phyloP scores from a whole-genome alignment of 2,329 filamentous ascomycete genomes.

The Hypoxylon sp. region DNA sequence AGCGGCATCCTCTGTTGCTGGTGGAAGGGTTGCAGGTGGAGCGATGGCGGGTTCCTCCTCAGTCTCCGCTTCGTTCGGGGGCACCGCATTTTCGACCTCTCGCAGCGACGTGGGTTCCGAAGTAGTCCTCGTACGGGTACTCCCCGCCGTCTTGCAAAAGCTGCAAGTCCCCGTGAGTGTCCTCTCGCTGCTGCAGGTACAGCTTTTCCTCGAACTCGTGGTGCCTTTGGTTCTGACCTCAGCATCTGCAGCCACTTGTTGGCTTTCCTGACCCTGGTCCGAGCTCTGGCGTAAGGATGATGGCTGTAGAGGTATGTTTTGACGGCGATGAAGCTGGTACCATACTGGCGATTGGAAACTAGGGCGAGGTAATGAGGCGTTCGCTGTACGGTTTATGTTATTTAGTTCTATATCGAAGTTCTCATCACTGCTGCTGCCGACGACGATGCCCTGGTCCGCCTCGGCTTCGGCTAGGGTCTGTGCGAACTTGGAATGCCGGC shows the following conservation, averaged over 20 bases:
- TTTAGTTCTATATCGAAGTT: neutral
- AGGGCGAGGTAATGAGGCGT: slow-evolving; percentile 8
- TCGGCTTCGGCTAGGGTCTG: slow-evolving; percentile 67
- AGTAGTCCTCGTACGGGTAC: neutral
- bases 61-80: neutral
- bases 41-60: neutral
- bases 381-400: slow-evolving; percentile 10
- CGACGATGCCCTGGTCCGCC: neutral
- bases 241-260: neutral
- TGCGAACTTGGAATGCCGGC: slow-evolving; percentile 73
- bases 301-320: neutral
- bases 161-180: slow-evolving; percentile 13
- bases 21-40: neutral
- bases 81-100: slow-evolving; percentile 23
- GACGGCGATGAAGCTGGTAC: neutral
- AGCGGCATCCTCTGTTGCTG: neutral
- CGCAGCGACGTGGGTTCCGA: slow-evolving; percentile 14
- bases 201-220: neutral
- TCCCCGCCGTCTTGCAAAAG: neutral
- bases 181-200: slow-evolving; percentile 13
- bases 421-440: neutral
- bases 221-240: neutral
- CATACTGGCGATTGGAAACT: neutral
- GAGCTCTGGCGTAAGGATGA: neutral
- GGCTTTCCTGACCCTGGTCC: slow-evolving; percentile 1